Evolutionary conservation across 2,329 filamentous ascomycete genomes (phyloP).

Genomic region (Beauveria varroae): DNA sequence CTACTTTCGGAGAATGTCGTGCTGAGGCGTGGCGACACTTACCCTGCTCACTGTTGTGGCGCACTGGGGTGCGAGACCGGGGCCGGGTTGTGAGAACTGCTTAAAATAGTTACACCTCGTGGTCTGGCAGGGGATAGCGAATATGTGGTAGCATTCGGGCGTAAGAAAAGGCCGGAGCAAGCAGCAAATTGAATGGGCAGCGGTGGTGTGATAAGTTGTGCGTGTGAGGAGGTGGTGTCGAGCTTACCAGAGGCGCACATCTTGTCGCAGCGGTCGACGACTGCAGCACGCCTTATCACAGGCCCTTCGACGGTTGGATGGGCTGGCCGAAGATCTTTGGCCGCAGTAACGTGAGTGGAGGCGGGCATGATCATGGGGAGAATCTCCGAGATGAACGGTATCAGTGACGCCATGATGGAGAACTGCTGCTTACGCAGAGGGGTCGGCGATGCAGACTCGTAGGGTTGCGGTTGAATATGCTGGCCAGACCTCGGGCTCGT

Average conservation of each 20-base stretch:
- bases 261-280: conserved; percentile 55
- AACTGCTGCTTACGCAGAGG: background rate
- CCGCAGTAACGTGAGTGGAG: conserved; percentile 47
- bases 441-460: background rate
- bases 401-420: conserved; percentile 40
- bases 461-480: background rate
- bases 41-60: conserved; percentile 65
- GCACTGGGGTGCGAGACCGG: conserved; percentile 52
- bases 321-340: conserved; percentile 37
- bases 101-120: conserved; percentile 18
- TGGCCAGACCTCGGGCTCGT: background rate
- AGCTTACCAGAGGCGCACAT: conserved; percentile 58
- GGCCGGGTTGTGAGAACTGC: conserved; percentile 57
- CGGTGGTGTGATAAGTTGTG: background rate
- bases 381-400: conserved; percentile 50
- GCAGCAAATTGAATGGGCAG: background rate
- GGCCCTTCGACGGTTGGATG: conserved; percentile 25
- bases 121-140: background rate
- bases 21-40: conserved; percentile 16
- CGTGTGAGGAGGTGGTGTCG: background rate
- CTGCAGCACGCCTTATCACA: conserved; percentile 40
- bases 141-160: conserved; percentile 10
- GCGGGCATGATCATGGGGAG: conserved; percentile 52
- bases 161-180: background rate
- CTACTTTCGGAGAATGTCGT: background rate